Conservation (phyloP, 441 rosid genomes). For the Aleurites moluccanus region DNA sequence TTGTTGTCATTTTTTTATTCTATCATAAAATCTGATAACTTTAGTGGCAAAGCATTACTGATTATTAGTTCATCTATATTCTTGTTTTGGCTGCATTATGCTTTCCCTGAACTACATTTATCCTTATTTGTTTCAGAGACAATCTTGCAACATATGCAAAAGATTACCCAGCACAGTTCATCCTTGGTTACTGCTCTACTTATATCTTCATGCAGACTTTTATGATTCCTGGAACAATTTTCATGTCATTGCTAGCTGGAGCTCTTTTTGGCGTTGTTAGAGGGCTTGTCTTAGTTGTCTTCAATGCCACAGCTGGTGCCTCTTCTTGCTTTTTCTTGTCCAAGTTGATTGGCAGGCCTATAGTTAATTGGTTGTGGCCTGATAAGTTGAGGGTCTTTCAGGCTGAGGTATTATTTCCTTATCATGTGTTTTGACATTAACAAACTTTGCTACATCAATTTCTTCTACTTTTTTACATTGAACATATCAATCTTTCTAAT, state of each 20-base stretch:
- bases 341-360: conserved; percentile 87
- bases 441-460: conserved; percentile 7
- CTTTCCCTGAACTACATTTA: conserved; percentile 15
- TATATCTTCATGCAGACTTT: conserved; percentile 99
- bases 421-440: not conserved
- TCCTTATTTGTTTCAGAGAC: conserved; percentile 51
- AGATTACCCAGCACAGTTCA: conserved; percentile 78
- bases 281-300: conserved; percentile 84
- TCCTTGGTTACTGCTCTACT: conserved; percentile 89
- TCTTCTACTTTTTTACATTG: not conserved
- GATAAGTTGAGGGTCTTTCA: conserved; percentile 87
- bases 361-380: conserved; percentile 95
- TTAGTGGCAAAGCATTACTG: not conserved
- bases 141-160: conserved; percentile 73
- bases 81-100: not conserved
- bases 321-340: conserved; percentile 89
- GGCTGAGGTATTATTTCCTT: conserved; percentile 57
- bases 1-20: not conserved
- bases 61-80: conserved; percentile 4
- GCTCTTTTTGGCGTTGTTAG: conserved; percentile 91
- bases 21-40: not conserved
- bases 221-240: conserved; percentile 99
- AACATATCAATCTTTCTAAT: conserved; percentile 2
- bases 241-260: conserved; percentile 97
- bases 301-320: conserved; percentile 95